Evolutionary conservation across 169 alveolate species (phyloP).

Genomic region (Amoebophrya sp.): DNA sequence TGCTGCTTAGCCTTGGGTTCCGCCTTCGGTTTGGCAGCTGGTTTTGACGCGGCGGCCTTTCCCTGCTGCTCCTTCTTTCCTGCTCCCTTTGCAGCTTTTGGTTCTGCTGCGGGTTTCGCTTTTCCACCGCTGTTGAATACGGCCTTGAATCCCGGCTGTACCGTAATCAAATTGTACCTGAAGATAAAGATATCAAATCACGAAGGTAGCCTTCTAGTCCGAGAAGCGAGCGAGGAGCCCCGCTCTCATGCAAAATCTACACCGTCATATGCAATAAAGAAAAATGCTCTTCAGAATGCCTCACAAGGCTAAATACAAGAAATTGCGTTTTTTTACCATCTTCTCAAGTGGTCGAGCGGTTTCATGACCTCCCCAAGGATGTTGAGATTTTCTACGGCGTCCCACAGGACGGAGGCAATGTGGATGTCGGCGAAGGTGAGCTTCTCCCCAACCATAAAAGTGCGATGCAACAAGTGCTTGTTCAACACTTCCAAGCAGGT

Average conservation of each 20-base stretch:
- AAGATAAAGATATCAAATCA: too few relatives aligned
- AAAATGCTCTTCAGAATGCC: too few relatives aligned
- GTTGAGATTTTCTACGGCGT: background rate
- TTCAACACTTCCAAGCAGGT: constrained; percentile 26
- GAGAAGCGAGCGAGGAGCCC: too few relatives aligned
- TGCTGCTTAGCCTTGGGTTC: background rate
- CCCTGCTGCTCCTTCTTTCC: background rate
- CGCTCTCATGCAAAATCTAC: too few relatives aligned
- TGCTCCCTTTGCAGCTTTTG: background rate
- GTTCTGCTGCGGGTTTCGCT: too few relatives aligned
- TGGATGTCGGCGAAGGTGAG: constrained; percentile 47
- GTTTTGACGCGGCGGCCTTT: background rate
- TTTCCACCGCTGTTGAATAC: background rate
- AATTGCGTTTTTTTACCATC: too few relatives aligned
- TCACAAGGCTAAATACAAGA: too few relatives aligned
- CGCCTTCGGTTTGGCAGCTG: background rate
- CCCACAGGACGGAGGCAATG: background rate
- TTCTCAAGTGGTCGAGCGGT: background rate
- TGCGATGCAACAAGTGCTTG: constrained; percentile 32
- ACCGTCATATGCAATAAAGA: too few relatives aligned
- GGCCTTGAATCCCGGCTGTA: background rate
- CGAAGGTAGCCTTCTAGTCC: too few relatives aligned
- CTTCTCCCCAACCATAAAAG: constrained; percentile 48
- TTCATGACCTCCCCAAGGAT: background rate
- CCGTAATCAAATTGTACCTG: constrained; percentile 9